Evolutionary conservation across 2,329 filamentous ascomycete species (phyloP), one percentile per base, ranked within the genome.

Genomic region (Paraphaeosphaeria sporulosa): DNA sequence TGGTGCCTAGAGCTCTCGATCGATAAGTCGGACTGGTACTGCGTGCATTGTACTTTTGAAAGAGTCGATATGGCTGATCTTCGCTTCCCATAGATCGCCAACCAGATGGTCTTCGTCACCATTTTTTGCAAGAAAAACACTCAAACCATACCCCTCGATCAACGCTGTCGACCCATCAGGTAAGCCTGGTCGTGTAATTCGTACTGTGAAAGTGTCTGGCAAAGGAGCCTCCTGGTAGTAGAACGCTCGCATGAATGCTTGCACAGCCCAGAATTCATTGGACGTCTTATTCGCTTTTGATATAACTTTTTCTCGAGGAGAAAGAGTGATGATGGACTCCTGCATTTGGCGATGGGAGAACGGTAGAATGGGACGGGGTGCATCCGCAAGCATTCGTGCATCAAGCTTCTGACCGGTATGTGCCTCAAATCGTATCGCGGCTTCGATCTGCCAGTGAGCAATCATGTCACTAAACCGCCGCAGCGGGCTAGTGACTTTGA

Each of bases 361-460:
- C 2, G 86, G 85, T 4, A 88, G 77, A n/a, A 70, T 47, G 6
- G 84, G 81, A 7, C 85, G 77, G 13, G 55, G 12, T 58, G 53
- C 63, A 49, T 73, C 71, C 36, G 58, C 57, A 17, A 21, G 17
- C 7, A 61, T 40, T 3, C 67, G 58, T 6, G 67, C 65, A 50
- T 80, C 66, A 25, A 85, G 76, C n/a, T 69, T 78, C 21, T 74
- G 71, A 15, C 81, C 81, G 4, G 79, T 78, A 32, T 75, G 68
- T 12, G 82, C 80, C 73, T 89, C 87, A 62, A 84, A 81, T 12
- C 85, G 84, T 43, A 90, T 66, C 1, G 85, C 86, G 7, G 86
- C 84, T 77, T 89, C 86, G 49, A 89, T 87, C 65, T 90, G 87
- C 81, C 87, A 89, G 70, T 89, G 87, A 12, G 82, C 78, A 48